phyloP scores from a whole-genome alignment of 305 asterid genomes.

The Solanum chacoense region DNA sequence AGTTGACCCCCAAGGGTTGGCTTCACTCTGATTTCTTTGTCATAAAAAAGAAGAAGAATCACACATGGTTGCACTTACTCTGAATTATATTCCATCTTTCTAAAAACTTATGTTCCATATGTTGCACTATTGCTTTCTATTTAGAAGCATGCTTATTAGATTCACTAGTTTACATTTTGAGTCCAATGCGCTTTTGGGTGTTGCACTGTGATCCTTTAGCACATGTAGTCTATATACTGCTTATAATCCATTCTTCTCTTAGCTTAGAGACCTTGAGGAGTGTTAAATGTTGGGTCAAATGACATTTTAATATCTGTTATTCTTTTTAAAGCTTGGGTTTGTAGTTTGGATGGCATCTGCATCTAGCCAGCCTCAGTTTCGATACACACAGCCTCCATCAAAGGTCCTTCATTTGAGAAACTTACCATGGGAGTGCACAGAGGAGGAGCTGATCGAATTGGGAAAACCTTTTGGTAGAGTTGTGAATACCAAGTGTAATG shows the following conservation, averaged over 20 bases:
- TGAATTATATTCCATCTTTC: neutral
- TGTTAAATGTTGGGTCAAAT: neutral
- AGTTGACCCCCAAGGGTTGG: neutral
- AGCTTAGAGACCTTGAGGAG: neutral
- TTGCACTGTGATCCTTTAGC: neutral
- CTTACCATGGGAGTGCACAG: slow-evolving; percentile 89
- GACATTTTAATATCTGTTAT: neutral
- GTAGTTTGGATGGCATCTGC: slow-evolving; percentile 53
- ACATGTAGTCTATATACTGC: neutral
- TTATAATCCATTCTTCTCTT: neutral
- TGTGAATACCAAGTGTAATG: slow-evolving; percentile 92
- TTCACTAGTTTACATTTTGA: neutral
- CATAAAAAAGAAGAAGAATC: neutral
- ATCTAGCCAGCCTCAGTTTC: slow-evolving; percentile 82
- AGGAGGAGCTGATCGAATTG: slow-evolving; percentile 78
- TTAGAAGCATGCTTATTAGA: neutral
- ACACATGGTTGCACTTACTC: neutral
- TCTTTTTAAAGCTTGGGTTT: neutral
- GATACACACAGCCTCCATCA: slow-evolving; percentile 83
- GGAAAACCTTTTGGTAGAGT: slow-evolving; percentile 97
- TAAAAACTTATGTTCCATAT: neutral
- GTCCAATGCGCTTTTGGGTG: neutral
- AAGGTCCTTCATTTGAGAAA: slow-evolving; percentile 88
- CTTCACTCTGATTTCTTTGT: neutral
- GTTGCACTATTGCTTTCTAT: neutral